Conservation (phyloP, 202 grass and related monocot genomes). For the Cymbopogon flexuosus region DNA sequence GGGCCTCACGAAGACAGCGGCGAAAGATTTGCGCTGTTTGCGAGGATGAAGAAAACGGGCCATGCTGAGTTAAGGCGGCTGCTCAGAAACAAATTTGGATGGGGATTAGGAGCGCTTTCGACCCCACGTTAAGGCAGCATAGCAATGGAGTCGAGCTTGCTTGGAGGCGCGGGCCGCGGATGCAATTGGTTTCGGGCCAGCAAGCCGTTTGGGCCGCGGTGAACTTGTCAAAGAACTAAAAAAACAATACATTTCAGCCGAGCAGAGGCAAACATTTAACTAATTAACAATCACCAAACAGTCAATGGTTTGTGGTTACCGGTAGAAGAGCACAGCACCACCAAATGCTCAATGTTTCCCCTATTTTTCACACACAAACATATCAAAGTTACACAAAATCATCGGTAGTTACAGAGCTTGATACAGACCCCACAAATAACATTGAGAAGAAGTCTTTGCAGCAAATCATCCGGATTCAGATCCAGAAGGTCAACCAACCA, state of each 20-base stretch:
- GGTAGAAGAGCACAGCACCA: background rate
- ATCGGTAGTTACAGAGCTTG: too few relatives aligned
- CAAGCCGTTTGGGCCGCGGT: too few relatives aligned
- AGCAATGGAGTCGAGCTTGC: too few relatives aligned
- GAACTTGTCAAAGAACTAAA: background rate
- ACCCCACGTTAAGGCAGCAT: too few relatives aligned
- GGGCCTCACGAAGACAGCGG: too few relatives aligned
- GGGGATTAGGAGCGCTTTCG: too few relatives aligned
- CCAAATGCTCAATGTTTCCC: background rate
- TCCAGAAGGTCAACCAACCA: background rate
- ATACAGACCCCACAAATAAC: background rate
- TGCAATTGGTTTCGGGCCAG: too few relatives aligned
- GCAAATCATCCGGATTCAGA: constrained; percentile 10
- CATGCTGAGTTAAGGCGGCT: too few relatives aligned
- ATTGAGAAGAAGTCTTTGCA: background rate
- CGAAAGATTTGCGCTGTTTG: too few relatives aligned
- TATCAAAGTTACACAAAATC: background rate
- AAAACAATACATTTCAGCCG: background rate
- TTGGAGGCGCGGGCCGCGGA: too few relatives aligned
- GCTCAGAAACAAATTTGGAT: too few relatives aligned
- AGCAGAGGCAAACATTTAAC: background rate
- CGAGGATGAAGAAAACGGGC: too few relatives aligned
- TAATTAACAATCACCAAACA: background rate
- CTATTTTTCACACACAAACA: background rate
- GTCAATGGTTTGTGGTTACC: background rate